A percentile compares a stretch with the other conserved stretches of the same genome.
These are phyloP conservation scores for Eutrema salsugineum DNA, from an alignment of 441 rosid genomes.

Conservation along the genomic window DNA sequence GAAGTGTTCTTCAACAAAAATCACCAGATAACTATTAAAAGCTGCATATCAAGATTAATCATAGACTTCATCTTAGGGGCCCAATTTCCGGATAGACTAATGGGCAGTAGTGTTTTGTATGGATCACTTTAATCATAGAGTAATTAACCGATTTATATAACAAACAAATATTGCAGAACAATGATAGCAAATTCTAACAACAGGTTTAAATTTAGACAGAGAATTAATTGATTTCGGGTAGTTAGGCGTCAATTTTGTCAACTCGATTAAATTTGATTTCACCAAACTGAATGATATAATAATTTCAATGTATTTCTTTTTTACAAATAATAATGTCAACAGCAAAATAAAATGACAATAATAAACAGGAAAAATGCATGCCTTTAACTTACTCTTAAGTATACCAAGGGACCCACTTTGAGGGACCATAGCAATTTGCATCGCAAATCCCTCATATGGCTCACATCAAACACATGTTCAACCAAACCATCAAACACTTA, in stretches of 20 bases:
- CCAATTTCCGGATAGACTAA: background rate
- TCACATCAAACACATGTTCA: slow-evolving; percentile 29
- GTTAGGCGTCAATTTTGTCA: slow-evolving; percentile 23
- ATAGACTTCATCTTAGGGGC: background rate
- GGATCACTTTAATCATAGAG: background rate
- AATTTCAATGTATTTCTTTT: no score
- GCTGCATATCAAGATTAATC: no score
- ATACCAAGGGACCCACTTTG: slow-evolving; percentile 16
- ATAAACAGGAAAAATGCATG: slow-evolving; percentile 22
- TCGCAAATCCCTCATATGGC: slow-evolving; percentile 7
- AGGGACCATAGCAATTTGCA: slow-evolving; percentile 25
- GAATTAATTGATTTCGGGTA: background rate
- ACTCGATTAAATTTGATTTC: background rate
- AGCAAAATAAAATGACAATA: background rate
- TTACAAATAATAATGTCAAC: background rate
- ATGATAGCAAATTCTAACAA: slow-evolving; percentile 2
- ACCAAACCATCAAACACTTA: slow-evolving; percentile 25
- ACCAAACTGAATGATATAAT: slow-evolving; percentile 15
- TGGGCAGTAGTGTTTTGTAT: background rate
- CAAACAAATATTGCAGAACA: background rate
- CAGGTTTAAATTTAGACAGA: background rate
- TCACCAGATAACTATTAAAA: background rate
- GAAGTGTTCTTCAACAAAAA: background rate
- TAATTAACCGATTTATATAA: background rate
- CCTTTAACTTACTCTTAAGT: slow-evolving; percentile 28